Percentiles rank a stretch among this genome's conserved stretches.
These are phyloP conservation scores for Thelonectria discophora DNA, from an alignment of 2,329 filamentous ascomycete genomes.

Conservation along the genomic window DNA sequence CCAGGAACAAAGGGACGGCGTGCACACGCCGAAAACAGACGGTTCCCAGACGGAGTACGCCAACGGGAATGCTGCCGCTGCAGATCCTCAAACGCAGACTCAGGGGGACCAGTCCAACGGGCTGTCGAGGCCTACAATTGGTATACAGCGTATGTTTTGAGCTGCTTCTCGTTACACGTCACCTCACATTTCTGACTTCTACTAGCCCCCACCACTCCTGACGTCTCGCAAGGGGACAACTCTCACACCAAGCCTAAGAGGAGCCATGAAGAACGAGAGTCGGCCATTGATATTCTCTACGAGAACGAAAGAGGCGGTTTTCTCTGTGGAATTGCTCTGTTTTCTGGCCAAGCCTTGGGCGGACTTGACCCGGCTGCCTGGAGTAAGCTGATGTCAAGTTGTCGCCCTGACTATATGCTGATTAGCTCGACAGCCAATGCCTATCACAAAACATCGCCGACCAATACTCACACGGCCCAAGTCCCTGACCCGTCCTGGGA, in stretches of 20 bases:
- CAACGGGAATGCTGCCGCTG: conserved; percentile 5
- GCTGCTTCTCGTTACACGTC: background rate
- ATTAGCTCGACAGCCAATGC: conserved; percentile 62
- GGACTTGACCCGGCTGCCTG: conserved; percentile 87
- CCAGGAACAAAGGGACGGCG: conserved; percentile 16
- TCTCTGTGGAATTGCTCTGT: conserved; percentile 88
- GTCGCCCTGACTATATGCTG: conserved; percentile 14
- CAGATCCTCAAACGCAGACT: conserved; percentile 19
- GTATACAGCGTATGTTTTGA: conserved; percentile 43
- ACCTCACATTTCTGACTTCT: conserved; percentile 20
- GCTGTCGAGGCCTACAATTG: conserved; percentile 45
- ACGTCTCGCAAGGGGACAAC: conserved; percentile 33
- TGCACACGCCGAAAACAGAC: conserved; percentile 19
- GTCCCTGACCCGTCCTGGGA: conserved; percentile 95
- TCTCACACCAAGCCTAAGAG: conserved; percentile 49
- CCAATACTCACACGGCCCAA: conserved; percentile 83
- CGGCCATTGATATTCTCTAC: conserved; percentile 85
- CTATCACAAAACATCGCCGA: conserved; percentile 67
- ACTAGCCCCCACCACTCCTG: conserved; percentile 46
- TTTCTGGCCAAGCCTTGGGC: conserved; percentile 84
- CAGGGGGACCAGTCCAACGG: conserved; percentile 30
- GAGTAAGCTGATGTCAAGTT: conserved; percentile 55
- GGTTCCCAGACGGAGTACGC: conserved; percentile 28
- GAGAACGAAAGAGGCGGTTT: conserved; percentile 95
- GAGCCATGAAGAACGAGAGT: conserved; percentile 54